Conservation (phyloP, 208 protist genomes). For the Leishmania tarentolae region DNA sequence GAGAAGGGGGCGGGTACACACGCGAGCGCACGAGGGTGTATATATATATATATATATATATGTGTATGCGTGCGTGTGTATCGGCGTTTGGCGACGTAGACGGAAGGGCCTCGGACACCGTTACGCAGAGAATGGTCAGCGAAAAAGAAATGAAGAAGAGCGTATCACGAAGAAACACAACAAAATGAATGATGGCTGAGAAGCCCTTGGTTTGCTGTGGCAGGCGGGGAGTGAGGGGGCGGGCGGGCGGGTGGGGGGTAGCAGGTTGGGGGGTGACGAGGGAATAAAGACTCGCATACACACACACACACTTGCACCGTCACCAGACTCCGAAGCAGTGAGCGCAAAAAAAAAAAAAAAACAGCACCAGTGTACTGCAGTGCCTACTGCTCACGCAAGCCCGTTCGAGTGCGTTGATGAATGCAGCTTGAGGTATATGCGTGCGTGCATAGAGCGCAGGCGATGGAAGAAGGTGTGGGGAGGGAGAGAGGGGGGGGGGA, state of each 20-base stretch:
- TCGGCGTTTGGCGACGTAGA: background rate
- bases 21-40: background rate
- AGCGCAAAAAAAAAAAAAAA: background rate
- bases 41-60: background rate
- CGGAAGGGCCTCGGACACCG: background rate
- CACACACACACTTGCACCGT: slow-evolving; percentile 16
- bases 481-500: background rate
- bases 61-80: slow-evolving; percentile 12
- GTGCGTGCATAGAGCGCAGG: background rate
- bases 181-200: background rate
- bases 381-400: background rate
- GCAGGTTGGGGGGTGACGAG: background rate
- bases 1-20: background rate
- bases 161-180: background rate
- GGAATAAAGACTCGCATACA: slow-evolving; percentile 6
- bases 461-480: background rate
- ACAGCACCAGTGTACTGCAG: background rate
- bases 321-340: slow-evolving; percentile 10
- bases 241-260: background rate
- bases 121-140: background rate
- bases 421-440: background rate
- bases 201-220: background rate
- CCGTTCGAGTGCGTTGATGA: background rate
- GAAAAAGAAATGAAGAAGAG: background rate
- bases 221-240: background rate